These are phyloP conservation scores for Sarocladium oryzae DNA, from an alignment of 2,329 filamentous ascomycete species.

Conservation along the genomic window DNA sequence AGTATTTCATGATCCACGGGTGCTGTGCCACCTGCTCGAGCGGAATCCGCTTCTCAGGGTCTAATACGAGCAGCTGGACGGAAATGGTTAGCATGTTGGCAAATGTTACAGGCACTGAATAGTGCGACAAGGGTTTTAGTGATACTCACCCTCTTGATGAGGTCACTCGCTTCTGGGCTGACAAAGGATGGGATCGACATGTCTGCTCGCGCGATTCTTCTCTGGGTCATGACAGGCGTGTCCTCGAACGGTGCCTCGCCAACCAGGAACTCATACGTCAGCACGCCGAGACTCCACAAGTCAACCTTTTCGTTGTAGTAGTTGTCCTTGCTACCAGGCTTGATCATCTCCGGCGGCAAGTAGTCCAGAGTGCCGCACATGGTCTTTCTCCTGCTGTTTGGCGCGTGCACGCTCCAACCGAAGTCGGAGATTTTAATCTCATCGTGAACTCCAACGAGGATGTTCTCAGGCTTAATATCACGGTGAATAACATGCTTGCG, in stretches of 20 bases:
- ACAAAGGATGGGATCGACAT: constrained; percentile 91
- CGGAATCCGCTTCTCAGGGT: constrained; percentile 87
- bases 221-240: constrained; percentile 87
- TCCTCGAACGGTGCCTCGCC: constrained; percentile 97
- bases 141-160: constrained; percentile 78
- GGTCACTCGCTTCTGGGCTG: constrained; percentile 79
- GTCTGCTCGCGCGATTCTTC: constrained; percentile 80
- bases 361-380: constrained; percentile 98
- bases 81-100: background rate
- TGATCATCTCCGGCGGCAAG: constrained; percentile 95
- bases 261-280: constrained; percentile 94
- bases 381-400: constrained; percentile 86
- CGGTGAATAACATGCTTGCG: constrained; percentile 97
- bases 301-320: constrained; percentile 95
- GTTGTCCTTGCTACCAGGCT: constrained; percentile 71
- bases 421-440: constrained; percentile 99
- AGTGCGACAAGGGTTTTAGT: background rate
- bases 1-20: constrained; percentile 97
- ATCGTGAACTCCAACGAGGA: constrained; percentile 89
- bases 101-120: background rate
- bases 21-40: constrained; percentile 84
- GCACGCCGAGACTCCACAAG: constrained; percentile 87
- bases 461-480: constrained; percentile 98
- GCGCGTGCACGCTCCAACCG: constrained; percentile 96
- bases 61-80: constrained; percentile 71